A percentile compares a stretch with the other conserved stretches of the same genome.
phyloP scores from a whole-genome alignment of 164 flowering plant species.

The Buxus sempervirens region DNA sequence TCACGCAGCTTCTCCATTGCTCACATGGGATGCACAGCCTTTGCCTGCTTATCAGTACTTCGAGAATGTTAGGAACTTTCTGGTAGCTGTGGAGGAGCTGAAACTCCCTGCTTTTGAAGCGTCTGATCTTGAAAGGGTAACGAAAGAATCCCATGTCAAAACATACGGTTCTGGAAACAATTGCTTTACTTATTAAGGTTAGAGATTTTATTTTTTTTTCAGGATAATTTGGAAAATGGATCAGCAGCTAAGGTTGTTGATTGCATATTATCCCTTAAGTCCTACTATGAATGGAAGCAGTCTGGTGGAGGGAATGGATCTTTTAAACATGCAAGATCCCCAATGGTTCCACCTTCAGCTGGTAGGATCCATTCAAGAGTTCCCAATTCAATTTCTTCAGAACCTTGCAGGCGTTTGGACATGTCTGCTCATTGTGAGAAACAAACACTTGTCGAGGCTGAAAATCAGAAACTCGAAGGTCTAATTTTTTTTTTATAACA shows the following conservation, averaged over 20 bases:
- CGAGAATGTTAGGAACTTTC: constrained; percentile 83
- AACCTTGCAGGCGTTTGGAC: constrained; percentile 54
- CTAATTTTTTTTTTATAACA: constrained; percentile 1
- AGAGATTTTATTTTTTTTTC: constrained; percentile 8
- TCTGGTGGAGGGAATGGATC: constrained; percentile 44
- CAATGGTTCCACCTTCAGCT: constrained; percentile 41
- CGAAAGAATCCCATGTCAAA: not conserved
- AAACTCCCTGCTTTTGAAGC: constrained; percentile 88
- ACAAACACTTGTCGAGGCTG: constrained; percentile 15
- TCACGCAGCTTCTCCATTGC: constrained; percentile 30
- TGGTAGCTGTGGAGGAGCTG: constrained; percentile 68
- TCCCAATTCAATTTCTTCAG: constrained; percentile 15
- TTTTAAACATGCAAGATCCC: constrained; percentile 52
- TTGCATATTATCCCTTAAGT: constrained; percentile 75
- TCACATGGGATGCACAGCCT: constrained; percentile 52
- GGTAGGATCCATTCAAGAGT: constrained; percentile 30
- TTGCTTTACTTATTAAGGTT: not conserved
- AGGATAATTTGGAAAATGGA: constrained; percentile 68
- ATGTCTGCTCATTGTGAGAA: constrained; percentile 42
- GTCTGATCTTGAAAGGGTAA: constrained; percentile 89
- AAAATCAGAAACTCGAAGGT: constrained; percentile 41
- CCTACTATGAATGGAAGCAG: constrained; percentile 71
- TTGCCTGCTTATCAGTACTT: constrained; percentile 91
- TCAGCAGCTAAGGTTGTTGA: constrained; percentile 76
- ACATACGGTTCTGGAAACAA: not conserved